Evolutionary conservation across 805 yeast genomes (phyloP), one percentile per base, ranked within the genome.

Genomic region (Hanseniaspora lindneri): DNA sequence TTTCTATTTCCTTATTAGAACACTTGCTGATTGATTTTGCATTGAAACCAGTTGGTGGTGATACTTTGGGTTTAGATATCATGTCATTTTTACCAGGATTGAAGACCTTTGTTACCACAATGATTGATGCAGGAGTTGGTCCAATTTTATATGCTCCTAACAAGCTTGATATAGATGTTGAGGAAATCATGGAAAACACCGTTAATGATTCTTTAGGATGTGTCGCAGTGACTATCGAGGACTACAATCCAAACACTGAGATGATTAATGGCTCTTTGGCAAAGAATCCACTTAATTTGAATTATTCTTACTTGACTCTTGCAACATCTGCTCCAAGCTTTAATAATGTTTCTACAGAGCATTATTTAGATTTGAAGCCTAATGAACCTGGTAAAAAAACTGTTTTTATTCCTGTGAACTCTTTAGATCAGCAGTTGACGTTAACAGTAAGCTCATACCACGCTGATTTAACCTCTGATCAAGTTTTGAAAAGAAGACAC

Each of bases 1-100:
- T 83, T 8, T 77, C 85, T 17, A 68, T 83, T 49, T 81, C 79
- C 53, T 75, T 83, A 57, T 67, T 83, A 58, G 89, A 83, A 61
- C 81, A 89, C 17, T 92, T 92, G 33, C 70, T 73, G 27, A 80
- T 83, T 58, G 88, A 80, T 59, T 83, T 82, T 61, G 80, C 78
- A 19, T 73, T 83, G 68, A 83, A 83, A 60, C 94, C 94, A 9
- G 81, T 83, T 47, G 92, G 92, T 61, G 92, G 94, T 66, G 89
- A 83, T 60, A 79, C 88, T n/a, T 72, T 83, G 52, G 94, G 94
- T 53, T 59, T 83, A 39, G 94, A 83, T 66, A 75, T 83, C 55
- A 83, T 83, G 94, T 78, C 88, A 2, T 71, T 83, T 56, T 73
- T 83, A 54, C 94, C 94, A 3, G 92, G 92, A 53, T 74, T 83